Base-by-base conservation (phyloP, 1,284 basidiomycete species). In the Meripilus lineatus region DNA sequence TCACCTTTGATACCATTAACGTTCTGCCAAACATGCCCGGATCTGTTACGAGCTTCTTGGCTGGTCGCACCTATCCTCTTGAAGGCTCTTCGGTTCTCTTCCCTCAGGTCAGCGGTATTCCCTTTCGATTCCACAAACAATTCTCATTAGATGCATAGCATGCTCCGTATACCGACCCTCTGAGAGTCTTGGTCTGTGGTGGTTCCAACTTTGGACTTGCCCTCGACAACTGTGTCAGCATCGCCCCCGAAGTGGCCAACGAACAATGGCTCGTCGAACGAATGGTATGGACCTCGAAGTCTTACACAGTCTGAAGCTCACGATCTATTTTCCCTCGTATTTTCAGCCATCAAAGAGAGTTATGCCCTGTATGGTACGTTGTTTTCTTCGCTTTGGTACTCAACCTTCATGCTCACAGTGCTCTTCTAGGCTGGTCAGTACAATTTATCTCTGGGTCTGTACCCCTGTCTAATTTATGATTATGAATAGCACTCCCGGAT, bases 51-150 rank as follows among this genome's bases (percentile, higher is more conserved):
- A 79, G 85, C 49, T 81, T 85, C 59, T 63, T 75, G 17, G 82
- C 68, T 14, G 85, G 87, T 23, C 77, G 89, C 20, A 84, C 83
- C 2, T 92, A 91, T 53, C 89, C 89, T 1, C 70, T 86, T 56
- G 79, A 84, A 56, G 86, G 84, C 7, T 71, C 84, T 1, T 76
- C 79, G 0, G 74, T 86, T 21, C 60, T 89, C 11, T 66, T 91
- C 14, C 89, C 86, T 4, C 80, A 82, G 42, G 42, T 44, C 25
- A 5, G 38, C 17, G 4, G 14, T 25, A 13, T 11, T 11, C 17
- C 17, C 10, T 11, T 11, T 13, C 17, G 4, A 38, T 14, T 4
- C 5, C 36, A 13, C 38, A 15, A 25, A 11, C 4, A 25, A 40
- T 5, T 40, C 11, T 8, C 15, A 15, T 26, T 26, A 13, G n/a